These are phyloP conservation scores for Fusarium domesticum DNA, from an alignment of 2,329 filamentous ascomycete genomes.

Conservation along the genomic window DNA sequence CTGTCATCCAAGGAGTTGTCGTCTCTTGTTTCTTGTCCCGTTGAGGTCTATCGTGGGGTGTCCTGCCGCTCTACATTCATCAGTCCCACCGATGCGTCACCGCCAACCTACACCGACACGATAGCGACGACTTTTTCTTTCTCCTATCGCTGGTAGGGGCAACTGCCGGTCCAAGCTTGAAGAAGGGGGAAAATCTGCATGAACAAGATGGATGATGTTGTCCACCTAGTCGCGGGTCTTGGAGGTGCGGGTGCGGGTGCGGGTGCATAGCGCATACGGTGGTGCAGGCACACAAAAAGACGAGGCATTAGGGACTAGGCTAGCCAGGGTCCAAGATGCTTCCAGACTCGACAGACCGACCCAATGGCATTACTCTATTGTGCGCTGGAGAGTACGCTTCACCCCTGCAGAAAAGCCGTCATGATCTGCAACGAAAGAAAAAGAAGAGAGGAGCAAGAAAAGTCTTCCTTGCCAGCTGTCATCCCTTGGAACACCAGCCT, in stretches of 20 bases:
- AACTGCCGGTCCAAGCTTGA: slow-evolving; percentile 1
- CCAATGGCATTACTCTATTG: too few relatives aligned
- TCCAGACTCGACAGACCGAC: too few relatives aligned
- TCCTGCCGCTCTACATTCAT: too few relatives aligned
- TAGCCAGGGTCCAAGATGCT: not conserved
- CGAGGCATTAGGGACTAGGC: not conserved
- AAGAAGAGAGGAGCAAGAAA: not conserved
- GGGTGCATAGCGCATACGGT: not conserved
- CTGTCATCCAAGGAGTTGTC: too few relatives aligned
- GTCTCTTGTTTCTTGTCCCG: too few relatives aligned
- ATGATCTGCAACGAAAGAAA: not conserved
- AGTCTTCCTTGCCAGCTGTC: too few relatives aligned
- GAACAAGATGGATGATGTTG: slow-evolving; percentile 3
- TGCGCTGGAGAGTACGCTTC: not conserved
- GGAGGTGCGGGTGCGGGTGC: slow-evolving; percentile 2
- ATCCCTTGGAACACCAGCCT: too few relatives aligned
- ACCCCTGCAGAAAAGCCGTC: not conserved
- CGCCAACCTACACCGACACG: slow-evolving; percentile 5
- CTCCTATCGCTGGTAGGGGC: not conserved
- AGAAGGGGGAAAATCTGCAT: not conserved
- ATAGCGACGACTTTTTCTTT: not conserved
- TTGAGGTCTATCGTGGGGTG: too few relatives aligned
- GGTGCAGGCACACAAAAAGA: too few relatives aligned
- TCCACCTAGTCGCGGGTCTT: slow-evolving; percentile 2
- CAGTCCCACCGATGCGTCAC: slow-evolving; percentile 3